Evolutionary conservation across 2,329 filamentous ascomycete genomes (phyloP), one percentile per base, ranked within the genome.

Genomic region (Claviceps sp.): DNA sequence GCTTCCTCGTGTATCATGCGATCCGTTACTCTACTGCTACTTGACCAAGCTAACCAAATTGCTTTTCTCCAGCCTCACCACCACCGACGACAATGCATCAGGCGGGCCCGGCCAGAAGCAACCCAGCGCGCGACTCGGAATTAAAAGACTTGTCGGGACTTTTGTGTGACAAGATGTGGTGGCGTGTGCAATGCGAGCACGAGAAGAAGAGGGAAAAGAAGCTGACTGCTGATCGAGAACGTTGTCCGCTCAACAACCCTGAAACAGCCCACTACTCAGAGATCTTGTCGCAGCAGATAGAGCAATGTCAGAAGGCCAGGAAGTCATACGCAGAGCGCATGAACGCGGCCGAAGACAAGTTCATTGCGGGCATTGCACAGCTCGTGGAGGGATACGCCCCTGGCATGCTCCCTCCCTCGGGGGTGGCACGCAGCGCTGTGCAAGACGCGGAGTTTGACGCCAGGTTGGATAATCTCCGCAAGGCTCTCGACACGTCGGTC

Each of bases 211-310:
- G 49, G 34, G 54, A 54, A 13, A 57, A 54, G 45, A 60, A 48
- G 36, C 34, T 56, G 6, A 49, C 49, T 13, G 11, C 8, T 16
- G 59, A 61, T 14, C 50, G 56, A 30, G 54, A 56, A 5, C 57
- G 57, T 2, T 56, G 52, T 14, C 47, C 47, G 4, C 48, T 54
- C 1, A 57, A 48, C 51, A 55, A 54, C 36, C 13, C 51, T 11
- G 64, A 66, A 34, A 62, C 60, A 22, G 22, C 51, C 7, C 60
- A 57, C 7, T 52, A 57, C 9, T 40, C 51, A 6, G 55, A 61
- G 0, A 30, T 63, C 5, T 48, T 61, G 18, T 51, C 49, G 6
- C 43, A 47, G 11, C 55, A 63, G 26, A 48, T 57, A 26, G 55
- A 55, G 4, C 46, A 18, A 9, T 52, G 50, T 16, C 53, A 49